Evolutionary conservation across 2,329 filamentous ascomycete genomes (phyloP).

Genomic region (Neonectria punicea): DNA sequence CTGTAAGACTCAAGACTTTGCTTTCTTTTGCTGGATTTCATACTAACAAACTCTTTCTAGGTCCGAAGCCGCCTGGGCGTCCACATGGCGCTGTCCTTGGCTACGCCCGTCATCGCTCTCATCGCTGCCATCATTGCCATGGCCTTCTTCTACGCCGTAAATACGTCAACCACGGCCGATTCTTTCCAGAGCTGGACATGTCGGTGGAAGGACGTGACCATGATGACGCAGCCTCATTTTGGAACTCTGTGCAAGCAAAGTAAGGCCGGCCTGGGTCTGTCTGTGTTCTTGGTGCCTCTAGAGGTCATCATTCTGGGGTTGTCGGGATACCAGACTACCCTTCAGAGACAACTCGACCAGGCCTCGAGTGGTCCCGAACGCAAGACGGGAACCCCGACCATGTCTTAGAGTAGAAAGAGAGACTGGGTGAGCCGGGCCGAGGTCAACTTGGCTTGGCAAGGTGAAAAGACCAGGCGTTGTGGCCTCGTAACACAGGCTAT

Average conservation of each 20-base stretch:
- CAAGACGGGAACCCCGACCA: conserved; percentile 48
- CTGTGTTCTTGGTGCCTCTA: conserved; percentile 66
- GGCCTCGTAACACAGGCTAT: background rate
- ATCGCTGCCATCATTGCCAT: conserved; percentile 61
- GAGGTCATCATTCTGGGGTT: conserved; percentile 61
- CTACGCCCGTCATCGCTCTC: conserved; percentile 45
- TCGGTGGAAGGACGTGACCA: conserved; percentile 65
- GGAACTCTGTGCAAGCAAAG: conserved; percentile 66
- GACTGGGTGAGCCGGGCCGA: conserved; percentile 27
- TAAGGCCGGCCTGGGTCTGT: conserved; percentile 63
- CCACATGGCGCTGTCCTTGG: conserved; percentile 38
- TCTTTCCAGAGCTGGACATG: conserved; percentile 72
- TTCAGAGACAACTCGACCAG: conserved; percentile 54
- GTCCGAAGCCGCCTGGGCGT: conserved; percentile 31
- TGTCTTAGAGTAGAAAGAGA: conserved; percentile 31
- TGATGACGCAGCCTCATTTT: conserved; percentile 65
- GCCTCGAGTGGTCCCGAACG: conserved; percentile 41
- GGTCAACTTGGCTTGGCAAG: conserved; percentile 9
- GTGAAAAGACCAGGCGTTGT: background rate
- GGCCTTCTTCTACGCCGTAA: conserved; percentile 67
- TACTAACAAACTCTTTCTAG: conserved; percentile 34
- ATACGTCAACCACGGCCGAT: conserved; percentile 62
- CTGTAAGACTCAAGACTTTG: conserved; percentile 54
- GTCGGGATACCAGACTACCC: conserved; percentile 56
- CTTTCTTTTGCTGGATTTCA: conserved; percentile 17